Percentiles rank a stretch among this genome's conserved stretches.
These are phyloP conservation scores for Fusarium transvaalense DNA, from an alignment of 2,329 filamentous ascomycete species.

Conservation along the genomic window DNA sequence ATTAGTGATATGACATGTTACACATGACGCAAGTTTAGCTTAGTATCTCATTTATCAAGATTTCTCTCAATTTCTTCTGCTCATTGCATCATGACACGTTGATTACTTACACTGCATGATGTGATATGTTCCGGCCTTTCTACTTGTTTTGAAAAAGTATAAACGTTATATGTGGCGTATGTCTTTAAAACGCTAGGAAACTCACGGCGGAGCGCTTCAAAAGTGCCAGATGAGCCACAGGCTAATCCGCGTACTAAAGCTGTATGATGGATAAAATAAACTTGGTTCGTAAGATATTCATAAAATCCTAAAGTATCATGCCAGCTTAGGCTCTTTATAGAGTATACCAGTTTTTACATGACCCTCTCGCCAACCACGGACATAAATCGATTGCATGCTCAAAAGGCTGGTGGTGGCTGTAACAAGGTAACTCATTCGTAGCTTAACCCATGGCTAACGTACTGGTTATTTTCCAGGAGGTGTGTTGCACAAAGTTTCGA, in stretches of 20 bases:
- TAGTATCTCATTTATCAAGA: neutral
- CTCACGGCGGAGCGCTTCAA: too few species aligned
- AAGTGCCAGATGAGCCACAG: too few species aligned
- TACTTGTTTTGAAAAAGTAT: neutral
- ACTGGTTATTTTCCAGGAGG: neutral
- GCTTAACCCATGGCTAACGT: neutral
- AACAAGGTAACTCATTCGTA: too few species aligned
- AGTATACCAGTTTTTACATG: too few species aligned
- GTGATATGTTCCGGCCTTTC: too few species aligned
- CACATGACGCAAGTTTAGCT: slow-evolving; percentile 3
- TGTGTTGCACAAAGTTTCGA: neutral
- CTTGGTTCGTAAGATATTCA: too few species aligned
- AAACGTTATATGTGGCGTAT: neutral
- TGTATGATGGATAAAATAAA: too few species aligned
- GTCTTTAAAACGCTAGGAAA: neutral
- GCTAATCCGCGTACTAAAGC: too few species aligned
- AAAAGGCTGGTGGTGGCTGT: neutral
- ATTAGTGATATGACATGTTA: slow-evolving; percentile 15
- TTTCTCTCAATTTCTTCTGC: fast-evolving
- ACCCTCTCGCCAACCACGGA: too few species aligned
- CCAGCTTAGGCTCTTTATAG: too few species aligned
- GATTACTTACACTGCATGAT: neutral
- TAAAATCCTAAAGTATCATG: too few species aligned
- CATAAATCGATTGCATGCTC: neutral
- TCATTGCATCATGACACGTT: neutral